Base-by-base conservation (phyloP, 345 rosid genomes). In the Gossypium mustelinum region DNA sequence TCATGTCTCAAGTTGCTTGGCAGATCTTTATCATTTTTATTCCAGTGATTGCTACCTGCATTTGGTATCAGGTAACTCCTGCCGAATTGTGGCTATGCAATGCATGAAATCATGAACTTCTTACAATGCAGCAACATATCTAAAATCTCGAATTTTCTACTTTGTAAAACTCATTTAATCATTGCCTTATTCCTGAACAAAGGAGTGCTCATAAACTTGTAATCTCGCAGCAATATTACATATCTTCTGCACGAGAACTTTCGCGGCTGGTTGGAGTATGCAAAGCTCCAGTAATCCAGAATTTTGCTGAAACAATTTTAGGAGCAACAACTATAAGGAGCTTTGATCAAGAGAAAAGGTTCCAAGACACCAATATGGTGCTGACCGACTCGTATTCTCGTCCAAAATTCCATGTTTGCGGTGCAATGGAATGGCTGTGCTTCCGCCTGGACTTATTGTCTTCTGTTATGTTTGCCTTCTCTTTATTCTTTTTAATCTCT, bases 391-490 rank as follows among this genome's bases (percentile, higher is more conserved):
- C 82, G 27, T 91, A 88, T 81, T 89, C 90, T 61, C 84, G 90
- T 82, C 93, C 94, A 11, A 79, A 68, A 70, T 92, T 94, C 73
- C 84, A 92, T 76, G n/a, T 68, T 24, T 82, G 86, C 76, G 93
- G 81, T 69, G 94, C 96, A 50, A 90, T 83, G 91, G 93, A 92
- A 79, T 94, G 98, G 96, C 90, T 94, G 65, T 86, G 91, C 82
- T 86, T 91, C 74, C 92, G 97, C 68, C 83, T 94, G 70, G 87
- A 92, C 77, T 81, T 92, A 79, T 68, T 94, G 50, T 92, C 94
- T 51, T 82, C 89, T 11, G 22, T 94, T 39, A 87, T 88, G 2
- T 94, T 94, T 68, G 92, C 82, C 59, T 87, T 89, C 84, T 92
- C 88, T 70, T 83, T 94, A 70, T 70, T 82, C 77, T 81, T 92